Evolutionary conservation across 306 rosid genomes (phyloP).

Genomic region (Dicorynia guianensis): DNA sequence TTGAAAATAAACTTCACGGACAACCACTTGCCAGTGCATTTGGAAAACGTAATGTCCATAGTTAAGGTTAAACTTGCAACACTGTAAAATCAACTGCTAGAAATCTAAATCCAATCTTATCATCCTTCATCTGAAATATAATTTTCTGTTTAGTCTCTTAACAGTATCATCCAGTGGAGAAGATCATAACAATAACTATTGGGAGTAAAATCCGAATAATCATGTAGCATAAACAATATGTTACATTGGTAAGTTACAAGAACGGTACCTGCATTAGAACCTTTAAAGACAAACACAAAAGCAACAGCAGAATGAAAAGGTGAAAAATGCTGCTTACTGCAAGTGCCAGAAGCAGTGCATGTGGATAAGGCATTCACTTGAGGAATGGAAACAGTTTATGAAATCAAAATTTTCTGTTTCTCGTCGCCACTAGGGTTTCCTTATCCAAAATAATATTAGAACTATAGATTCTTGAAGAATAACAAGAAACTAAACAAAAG

Average conservation of each 20-base stretch:
- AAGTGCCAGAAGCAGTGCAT: conserved; percentile 22
- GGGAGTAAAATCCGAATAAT: conserved; percentile 11
- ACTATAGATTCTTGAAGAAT: conserved; percentile 14
- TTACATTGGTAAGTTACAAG: conserved; percentile 16
- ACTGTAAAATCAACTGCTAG: not conserved
- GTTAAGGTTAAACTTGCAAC: conserved; percentile 20
- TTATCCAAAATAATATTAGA: not conserved
- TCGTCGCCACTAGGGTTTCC: not conserved
- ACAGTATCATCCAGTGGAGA: not conserved
- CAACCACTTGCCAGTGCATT: conserved; percentile 15
- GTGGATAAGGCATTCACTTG: not conserved
- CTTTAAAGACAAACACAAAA: not conserved
- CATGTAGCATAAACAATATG: conserved; percentile 20
- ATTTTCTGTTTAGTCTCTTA: not conserved
- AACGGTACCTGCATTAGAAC: not conserved
- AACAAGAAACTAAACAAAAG: not conserved
- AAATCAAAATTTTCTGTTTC: not conserved
- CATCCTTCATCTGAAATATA: not conserved
- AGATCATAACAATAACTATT: not conserved
- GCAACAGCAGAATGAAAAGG: not conserved
- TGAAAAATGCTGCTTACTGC: not conserved
- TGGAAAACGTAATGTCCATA: not conserved
- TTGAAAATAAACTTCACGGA: conserved; percentile 23
- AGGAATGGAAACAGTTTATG: not conserved
- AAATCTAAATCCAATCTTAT: conserved; percentile 21